A percentile compares a stretch with the other conserved stretches of the same genome.
These are phyloP conservation scores for Speleostelium caveatum DNA, from an alignment of 78 protist species.

Conservation along the genomic window DNA sequence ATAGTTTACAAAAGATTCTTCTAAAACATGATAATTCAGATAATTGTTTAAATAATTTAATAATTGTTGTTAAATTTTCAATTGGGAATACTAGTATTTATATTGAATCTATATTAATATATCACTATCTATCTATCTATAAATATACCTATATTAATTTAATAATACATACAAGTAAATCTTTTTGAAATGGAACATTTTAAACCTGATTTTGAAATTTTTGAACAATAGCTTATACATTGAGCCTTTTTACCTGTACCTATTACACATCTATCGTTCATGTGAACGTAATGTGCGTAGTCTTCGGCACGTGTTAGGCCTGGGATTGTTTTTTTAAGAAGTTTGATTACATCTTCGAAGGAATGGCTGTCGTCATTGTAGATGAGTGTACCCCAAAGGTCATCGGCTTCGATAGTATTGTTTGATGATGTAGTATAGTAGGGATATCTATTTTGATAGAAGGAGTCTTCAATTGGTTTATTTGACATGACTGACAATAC, in stretches of 20 bases:
- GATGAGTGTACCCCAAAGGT: background rate
- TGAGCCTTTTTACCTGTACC: background rate
- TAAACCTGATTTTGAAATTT: background rate
- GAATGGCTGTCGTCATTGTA: constrained; percentile 13
- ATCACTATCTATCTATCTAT: background rate
- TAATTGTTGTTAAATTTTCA: background rate
- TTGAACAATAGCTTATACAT: background rate
- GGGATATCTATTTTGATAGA: background rate
- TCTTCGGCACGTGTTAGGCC: background rate
- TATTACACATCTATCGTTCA: constrained; percentile 26
- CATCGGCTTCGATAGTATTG: background rate
- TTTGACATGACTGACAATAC: background rate
- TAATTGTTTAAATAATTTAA: background rate
- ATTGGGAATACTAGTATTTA: constrained; percentile 12
- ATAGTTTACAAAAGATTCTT: constrained; percentile 34
- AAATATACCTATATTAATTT: no score
- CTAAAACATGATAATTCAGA: constrained; percentile 6
- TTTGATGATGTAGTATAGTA: background rate
- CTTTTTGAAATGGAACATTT: background rate
- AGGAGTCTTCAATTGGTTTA: background rate
- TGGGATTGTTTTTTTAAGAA: background rate
- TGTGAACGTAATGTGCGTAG: constrained; percentile 50
- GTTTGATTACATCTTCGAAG: background rate
- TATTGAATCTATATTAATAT: background rate
- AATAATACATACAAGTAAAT: constrained; percentile 16